Conservation (phyloP, 441 rosid genomes). For the Theobroma grandiflorum region DNA sequence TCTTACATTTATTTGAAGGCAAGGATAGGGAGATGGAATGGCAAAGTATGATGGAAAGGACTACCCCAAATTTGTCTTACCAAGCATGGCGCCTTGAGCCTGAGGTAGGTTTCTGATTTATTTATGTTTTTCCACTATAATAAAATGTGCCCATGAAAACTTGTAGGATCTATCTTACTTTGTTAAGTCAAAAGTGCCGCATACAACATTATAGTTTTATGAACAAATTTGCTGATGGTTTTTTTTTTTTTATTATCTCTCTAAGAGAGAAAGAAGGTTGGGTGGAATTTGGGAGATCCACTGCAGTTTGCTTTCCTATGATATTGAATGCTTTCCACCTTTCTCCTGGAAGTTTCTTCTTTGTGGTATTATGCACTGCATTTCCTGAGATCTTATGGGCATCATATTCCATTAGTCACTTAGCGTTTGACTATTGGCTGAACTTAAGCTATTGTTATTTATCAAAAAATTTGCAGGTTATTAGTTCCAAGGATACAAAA, state of each 20-base stretch:
- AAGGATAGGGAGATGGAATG: constrained; percentile 77
- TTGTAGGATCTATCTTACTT: neutral
- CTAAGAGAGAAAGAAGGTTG: neutral
- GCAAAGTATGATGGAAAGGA: constrained; percentile 86
- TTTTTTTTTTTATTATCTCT: neutral
- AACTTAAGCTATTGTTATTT: constrained; percentile 3
- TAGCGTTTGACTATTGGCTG: neutral
- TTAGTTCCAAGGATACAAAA: constrained; percentile 5
- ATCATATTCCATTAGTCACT: neutral
- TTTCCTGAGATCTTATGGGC: neutral
- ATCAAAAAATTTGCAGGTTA: neutral
- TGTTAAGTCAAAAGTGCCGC: neutral
- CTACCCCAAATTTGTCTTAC: constrained; percentile 80
- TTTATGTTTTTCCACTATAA: neutral
- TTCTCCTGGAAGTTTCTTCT: neutral
- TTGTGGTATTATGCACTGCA: neutral
- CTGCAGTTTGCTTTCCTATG: neutral
- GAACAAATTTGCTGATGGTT: neutral
- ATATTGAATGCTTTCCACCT: neutral
- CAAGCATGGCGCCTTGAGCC: constrained; percentile 95
- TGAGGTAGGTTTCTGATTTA: constrained; percentile 52
- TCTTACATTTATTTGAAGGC: constrained; percentile 72
- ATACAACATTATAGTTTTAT: neutral
- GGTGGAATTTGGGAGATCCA: neutral
- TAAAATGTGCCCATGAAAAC: neutral